These are phyloP conservation scores for Gossypium rotundifolium DNA, from an alignment of 345 rosid genomes.

Conservation along the genomic window DNA sequence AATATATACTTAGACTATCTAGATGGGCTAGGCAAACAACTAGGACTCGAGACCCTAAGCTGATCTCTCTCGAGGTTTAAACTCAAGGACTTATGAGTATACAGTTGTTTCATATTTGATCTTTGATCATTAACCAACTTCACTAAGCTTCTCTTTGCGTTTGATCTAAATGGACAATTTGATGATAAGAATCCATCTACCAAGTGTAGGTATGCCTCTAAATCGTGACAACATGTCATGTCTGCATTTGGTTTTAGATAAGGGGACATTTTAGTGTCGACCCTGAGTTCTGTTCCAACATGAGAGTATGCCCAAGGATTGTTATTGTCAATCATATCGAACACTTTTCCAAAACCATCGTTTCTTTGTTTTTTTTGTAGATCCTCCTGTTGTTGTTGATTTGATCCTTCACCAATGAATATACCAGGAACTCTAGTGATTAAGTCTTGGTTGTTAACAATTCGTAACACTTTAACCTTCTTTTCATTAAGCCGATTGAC, in stretches of 20 bases:
- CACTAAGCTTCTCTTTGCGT: constrained; percentile 84
- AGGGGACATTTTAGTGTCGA: constrained; percentile 70
- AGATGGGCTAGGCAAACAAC: constrained; percentile 63
- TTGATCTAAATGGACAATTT: constrained; percentile 74
- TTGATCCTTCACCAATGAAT: constrained; percentile 26
- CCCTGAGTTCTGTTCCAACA: constrained; percentile 57
- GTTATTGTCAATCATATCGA: constrained; percentile 35
- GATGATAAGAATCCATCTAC: constrained; percentile 82
- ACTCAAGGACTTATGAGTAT: constrained; percentile 57
- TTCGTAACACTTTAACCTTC: constrained; percentile 60
- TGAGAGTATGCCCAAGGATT: constrained; percentile 61
- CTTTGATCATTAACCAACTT: constrained; percentile 67
- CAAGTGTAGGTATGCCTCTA: constrained; percentile 71
- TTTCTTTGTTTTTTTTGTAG: constrained; percentile 27
- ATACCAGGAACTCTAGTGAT: constrained; percentile 79
- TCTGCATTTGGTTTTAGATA: constrained; percentile 54
- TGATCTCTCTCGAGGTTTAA: constrained; percentile 38
- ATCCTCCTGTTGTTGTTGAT: neutral
- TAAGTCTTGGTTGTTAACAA: constrained; percentile 77
- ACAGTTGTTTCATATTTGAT: constrained; percentile 74
- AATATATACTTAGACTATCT: neutral
- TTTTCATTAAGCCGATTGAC: constrained; percentile 33
- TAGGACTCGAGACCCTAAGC: constrained; percentile 12
- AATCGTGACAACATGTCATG: constrained; percentile 79
- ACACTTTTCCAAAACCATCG: constrained; percentile 20